phyloP scores from a whole-genome alignment of 306 rosid species.

The Acmispon strigosus region DNA sequence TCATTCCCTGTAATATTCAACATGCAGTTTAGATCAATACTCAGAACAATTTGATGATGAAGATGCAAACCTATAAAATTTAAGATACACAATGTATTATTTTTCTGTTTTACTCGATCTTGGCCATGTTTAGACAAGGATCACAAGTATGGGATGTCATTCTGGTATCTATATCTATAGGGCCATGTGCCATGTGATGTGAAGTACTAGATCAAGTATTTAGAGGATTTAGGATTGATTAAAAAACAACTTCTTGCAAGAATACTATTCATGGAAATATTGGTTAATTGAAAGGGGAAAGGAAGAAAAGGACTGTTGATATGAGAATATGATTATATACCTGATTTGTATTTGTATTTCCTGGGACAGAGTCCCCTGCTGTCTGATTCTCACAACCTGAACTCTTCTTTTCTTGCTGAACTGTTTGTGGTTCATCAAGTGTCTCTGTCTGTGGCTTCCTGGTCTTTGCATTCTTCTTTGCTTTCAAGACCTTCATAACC shows the following conservation, averaged over 20 bases:
- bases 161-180: background rate
- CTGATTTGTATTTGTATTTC: conserved; percentile 34
- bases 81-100: background rate
- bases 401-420: conserved; percentile 20
- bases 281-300: background rate
- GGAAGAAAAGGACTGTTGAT: background rate
- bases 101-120: background rate
- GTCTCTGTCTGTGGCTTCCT: conserved; percentile 49
- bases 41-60: background rate
- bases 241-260: background rate
- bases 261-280: conserved; percentile 9
- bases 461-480: conserved; percentile 73
- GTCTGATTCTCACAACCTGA: conserved; percentile 29
- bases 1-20: conserved; percentile 46
- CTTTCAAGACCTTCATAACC: conserved; percentile 82
- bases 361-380: conserved; percentile 26
- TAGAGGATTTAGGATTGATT: conserved; percentile 1
- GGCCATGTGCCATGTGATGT: too few species aligned
- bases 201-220: conserved; percentile 4
- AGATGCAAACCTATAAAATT: background rate
- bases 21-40: background rate
- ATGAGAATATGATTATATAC: conserved; percentile 31
- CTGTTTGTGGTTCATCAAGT: conserved; percentile 23
- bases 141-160: background rate
- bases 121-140: background rate